A percentile compares a stretch with the other conserved stretches of the same genome.
Evolutionary conservation across 805 yeast genomes (phyloP).

Genomic region (Candida nitratophila): DNA sequence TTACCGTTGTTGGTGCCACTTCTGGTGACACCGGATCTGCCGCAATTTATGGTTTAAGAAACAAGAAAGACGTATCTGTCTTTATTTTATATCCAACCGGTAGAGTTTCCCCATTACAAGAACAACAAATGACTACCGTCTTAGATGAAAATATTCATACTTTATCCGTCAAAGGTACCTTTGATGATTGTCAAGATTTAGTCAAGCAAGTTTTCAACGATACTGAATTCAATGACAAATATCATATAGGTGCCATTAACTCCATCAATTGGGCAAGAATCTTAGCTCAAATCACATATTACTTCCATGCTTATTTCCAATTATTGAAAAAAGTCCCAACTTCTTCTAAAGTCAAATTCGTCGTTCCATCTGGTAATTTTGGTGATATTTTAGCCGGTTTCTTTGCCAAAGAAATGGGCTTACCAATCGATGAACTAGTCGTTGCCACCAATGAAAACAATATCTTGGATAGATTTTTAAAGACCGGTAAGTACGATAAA

Average conservation of each 20-base stretch:
- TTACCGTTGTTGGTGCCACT: slow-evolving; percentile 98
- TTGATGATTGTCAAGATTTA: slow-evolving; percentile 96
- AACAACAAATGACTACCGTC: slow-evolving; percentile 97
- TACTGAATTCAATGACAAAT: slow-evolving; percentile 73
- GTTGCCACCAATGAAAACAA: slow-evolving; percentile 97
- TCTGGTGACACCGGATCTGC: slow-evolving; percentile 99
- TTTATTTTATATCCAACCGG: slow-evolving; percentile 96
- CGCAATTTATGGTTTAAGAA: slow-evolving; percentile 95
- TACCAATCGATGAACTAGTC: slow-evolving; percentile 78
- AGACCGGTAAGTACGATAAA: slow-evolving; percentile 80
- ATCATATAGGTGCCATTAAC: slow-evolving; percentile 96
- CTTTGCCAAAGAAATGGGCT: slow-evolving; percentile 91
- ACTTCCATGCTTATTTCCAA: slow-evolving; percentile 87
- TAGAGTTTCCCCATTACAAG: slow-evolving; percentile 95
- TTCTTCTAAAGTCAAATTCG: slow-evolving; percentile 52
- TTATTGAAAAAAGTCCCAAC: slow-evolving; percentile 33
- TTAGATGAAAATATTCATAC: slow-evolving; percentile 91
- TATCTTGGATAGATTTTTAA: slow-evolving; percentile 87
- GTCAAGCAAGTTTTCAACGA: slow-evolving; percentile 94
- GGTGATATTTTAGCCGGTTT: slow-evolving; percentile 98
- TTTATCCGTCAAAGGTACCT: slow-evolving; percentile 89
- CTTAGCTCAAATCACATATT: slow-evolving; percentile 94
- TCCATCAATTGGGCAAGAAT: slow-evolving; percentile 99
- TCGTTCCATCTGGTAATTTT: slow-evolving; percentile 97
- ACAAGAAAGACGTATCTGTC: slow-evolving; percentile 95